A percentile compares a stretch with the other conserved stretches of the same genome.
phyloP scores from a whole-genome alignment of 2,329 filamentous ascomycete species.

The Conoideocrella luteorostrata region DNA sequence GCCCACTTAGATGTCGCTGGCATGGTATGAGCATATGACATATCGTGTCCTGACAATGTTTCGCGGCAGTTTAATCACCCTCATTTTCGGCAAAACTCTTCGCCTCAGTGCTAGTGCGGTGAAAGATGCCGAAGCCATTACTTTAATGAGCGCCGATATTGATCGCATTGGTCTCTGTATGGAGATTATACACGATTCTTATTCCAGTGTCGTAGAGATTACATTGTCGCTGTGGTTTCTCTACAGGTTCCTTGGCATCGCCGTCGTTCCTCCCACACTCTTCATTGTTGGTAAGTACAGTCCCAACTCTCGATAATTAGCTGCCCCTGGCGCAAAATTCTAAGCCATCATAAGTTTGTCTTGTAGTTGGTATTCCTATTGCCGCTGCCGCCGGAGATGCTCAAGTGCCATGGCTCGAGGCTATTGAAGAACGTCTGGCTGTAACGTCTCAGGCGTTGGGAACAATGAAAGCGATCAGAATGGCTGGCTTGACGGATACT shows the following conservation, averaged over 20 bases:
- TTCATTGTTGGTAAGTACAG: constrained; percentile 14
- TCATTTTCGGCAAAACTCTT: constrained; percentile 43
- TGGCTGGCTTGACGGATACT: constrained; percentile 31
- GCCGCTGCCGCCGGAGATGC: constrained; percentile 16
- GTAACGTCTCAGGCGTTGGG: constrained; percentile 17
- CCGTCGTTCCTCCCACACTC: constrained; percentile 15
- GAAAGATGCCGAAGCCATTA: constrained; percentile 29
- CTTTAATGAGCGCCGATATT: constrained; percentile 39
- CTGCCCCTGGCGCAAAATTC: background rate
- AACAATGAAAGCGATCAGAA: constrained; percentile 34
- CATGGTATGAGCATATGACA: constrained; percentile 21
- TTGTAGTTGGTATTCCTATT: constrained; percentile 14
- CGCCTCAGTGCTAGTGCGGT: constrained; percentile 14
- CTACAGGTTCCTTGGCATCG: constrained; percentile 17
- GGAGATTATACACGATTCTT: constrained; percentile 25
- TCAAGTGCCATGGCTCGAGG: constrained; percentile 20
- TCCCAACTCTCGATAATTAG: background rate
- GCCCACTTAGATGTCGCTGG: constrained; percentile 10
- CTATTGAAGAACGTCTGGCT: constrained; percentile 19
- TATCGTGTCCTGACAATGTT: constrained; percentile 28
- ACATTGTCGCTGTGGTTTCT: constrained; percentile 28
- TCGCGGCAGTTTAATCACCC: constrained; percentile 29
- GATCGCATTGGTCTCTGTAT: constrained; percentile 24
- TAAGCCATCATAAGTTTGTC: constrained; percentile 5
- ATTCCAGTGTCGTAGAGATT: constrained; percentile 28